Evolutionary conservation across 2,329 filamentous ascomycete species (phyloP).

Genomic region (Dothistroma pini): DNA sequence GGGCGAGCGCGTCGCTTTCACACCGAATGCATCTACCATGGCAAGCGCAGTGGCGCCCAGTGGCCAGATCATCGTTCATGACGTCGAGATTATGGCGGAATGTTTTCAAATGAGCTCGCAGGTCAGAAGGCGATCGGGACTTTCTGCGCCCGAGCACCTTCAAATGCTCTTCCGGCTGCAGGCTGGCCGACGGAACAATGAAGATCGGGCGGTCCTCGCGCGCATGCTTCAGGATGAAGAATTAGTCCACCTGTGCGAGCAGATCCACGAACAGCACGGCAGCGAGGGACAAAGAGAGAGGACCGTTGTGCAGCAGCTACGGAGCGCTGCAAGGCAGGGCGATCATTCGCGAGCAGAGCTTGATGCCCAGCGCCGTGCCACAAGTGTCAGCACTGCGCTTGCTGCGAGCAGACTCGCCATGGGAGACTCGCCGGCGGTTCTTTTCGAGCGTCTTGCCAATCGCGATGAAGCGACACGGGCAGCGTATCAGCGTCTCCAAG

Average conservation of each 20-base stretch:
- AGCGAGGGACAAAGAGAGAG: conserved; percentile 2
- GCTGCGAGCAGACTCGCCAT: conserved; percentile 31
- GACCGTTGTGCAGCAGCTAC: conserved; percentile 12
- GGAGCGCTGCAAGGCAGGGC: conserved; percentile 26
- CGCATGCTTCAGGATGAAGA: conserved; percentile 24
- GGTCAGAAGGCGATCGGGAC: conserved; percentile 21
- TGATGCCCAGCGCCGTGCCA: conserved; percentile 27
- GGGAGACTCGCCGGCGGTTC: conserved; percentile 21
- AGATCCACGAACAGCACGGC: conserved; percentile 19
- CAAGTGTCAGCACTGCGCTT: conserved; percentile 21
- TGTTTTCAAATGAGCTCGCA: conserved; percentile 30
- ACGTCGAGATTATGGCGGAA: conserved; percentile 32
- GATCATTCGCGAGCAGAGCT: conserved; percentile 30
- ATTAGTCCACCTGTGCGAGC: conserved; percentile 17
- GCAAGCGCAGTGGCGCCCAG: background rate
- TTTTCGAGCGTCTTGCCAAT: conserved; percentile 26
- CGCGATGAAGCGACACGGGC: conserved; percentile 28
- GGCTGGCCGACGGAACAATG: conserved; percentile 20
- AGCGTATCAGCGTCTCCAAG: conserved; percentile 27
- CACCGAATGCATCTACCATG: conserved; percentile 13
- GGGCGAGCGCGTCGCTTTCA: conserved; percentile 17
- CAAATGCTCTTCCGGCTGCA: conserved; percentile 31
- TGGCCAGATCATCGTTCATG: conserved; percentile 17
- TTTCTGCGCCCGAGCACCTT: conserved; percentile 25
- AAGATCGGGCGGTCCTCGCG: conserved; percentile 23